Percentiles rank a stretch among this genome's conserved stretches.
These are phyloP conservation scores for Trichoderma parareesei DNA, from an alignment of 495 filamentous ascomycete species.

Conservation along the genomic window DNA sequence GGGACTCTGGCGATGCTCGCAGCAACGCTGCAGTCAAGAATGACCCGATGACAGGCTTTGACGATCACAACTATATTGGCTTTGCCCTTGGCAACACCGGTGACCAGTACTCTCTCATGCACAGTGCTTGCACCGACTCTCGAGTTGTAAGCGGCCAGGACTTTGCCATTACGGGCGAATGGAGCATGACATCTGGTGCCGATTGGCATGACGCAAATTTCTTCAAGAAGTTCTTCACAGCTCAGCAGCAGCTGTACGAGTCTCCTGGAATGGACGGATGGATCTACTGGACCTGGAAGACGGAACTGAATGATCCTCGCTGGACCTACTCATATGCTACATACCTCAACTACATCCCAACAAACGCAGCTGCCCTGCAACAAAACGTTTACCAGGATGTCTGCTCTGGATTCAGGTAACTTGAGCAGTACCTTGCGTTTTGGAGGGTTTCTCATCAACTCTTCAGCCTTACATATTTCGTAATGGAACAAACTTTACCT, in stretches of 20 bases:
- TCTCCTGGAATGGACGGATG: constrained; percentile 39
- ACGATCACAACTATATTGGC: constrained; percentile 44
- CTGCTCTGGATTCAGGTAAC: constrained; percentile 9
- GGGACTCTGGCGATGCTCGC: constrained; percentile 44
- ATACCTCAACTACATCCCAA: constrained; percentile 17
- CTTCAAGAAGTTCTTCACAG: constrained; percentile 46
- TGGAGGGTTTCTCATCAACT: neutral
- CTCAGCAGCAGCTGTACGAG: constrained; percentile 47
- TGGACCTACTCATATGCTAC: constrained; percentile 20
- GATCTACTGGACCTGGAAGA: constrained; percentile 53
- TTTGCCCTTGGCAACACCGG: constrained; percentile 29
- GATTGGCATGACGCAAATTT: constrained; percentile 28
- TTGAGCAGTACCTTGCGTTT: neutral
- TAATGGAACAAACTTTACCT: neutral
- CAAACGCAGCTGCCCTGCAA: constrained; percentile 17
- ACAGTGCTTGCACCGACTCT: constrained; percentile 20
- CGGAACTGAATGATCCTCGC: constrained; percentile 26
- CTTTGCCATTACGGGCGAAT: constrained; percentile 43
- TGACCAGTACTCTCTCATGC: constrained; percentile 25
- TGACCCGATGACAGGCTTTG: constrained; percentile 39
- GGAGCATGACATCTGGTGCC: constrained; percentile 38
- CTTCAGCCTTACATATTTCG: neutral
- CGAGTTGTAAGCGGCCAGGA: constrained; percentile 17
- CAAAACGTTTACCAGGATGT: constrained; percentile 21
- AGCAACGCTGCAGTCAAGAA: constrained; percentile 30